Evolutionary conservation across 148 eudicot genomes (phyloP), one percentile per base, ranked within the genome.

Genomic region (Selenicereus undatus): DNA sequence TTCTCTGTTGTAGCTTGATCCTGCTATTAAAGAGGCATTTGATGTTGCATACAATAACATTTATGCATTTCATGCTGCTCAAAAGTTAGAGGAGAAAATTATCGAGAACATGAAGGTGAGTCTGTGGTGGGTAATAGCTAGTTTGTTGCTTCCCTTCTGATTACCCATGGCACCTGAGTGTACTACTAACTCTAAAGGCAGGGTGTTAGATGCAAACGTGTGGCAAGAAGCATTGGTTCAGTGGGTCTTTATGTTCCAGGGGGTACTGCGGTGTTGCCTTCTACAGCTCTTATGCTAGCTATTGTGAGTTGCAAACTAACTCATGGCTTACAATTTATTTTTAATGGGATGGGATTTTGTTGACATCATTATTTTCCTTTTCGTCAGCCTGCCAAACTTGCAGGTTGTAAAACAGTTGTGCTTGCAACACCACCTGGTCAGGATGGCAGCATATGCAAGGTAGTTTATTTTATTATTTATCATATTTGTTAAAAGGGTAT

Each of bases 181-280:
- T 86, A 54, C 35, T 66, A 66, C 71, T 66, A 12, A 66, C 71
- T 66, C 35, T 71, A 39, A 81, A 80, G 82, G 78, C 90, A 97
- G 99, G 99, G 99, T 89, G 98, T 97, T 76, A 88, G 87, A 85
- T 97, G 99, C 91, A 97, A 94, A 86, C 90, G 99, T 77, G 95
- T 97, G 78, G 91, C 98, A 70, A 89, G 98, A 84, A 82, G 94
- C 86, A 94, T 97, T 81, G 84, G 92, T 75, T 87, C 97, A 82
- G 99, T 97, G 64, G 99, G 99, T 76, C 97, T 97, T 74, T 97
- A 97, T 81, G 99, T 97, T 83, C 98, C 99, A 24, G 99, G 98
- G 78, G 98, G 98, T 72, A 94, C 99, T 91, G 99, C 99, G 74
- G 96, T 97, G 75, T 86, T 94, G 87, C 99, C 99, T 76, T 97